phyloP scores from a whole-genome alignment of 176 grass and related monocot species.

The Thinopyrum elongatum region DNA sequence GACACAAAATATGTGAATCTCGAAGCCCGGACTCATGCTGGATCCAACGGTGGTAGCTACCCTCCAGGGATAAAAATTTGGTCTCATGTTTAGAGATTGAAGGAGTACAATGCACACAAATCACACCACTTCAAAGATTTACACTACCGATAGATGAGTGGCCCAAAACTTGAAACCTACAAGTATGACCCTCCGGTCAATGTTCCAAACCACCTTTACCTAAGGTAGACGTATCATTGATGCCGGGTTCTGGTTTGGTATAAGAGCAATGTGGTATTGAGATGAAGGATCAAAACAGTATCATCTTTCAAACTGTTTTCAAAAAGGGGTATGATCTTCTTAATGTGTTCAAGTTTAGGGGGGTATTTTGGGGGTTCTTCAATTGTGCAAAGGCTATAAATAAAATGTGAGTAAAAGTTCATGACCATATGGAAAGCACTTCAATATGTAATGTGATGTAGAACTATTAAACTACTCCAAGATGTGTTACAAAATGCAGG shows the following conservation, averaged over 20 bases:
- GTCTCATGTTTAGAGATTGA: neutral
- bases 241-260: neutral
- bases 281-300: neutral
- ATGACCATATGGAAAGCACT: neutral
- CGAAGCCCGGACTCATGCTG: neutral
- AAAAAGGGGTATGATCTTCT: neutral
- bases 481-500: constrained; percentile 5
- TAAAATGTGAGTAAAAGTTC: neutral
- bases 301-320: neutral
- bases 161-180: neutral
- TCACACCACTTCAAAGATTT: neutral
- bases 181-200: neutral
- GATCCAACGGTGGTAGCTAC: neutral
- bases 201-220: neutral
- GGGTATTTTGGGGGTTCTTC: neutral
- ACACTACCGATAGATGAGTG: neutral
- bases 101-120: neutral
- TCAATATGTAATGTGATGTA: neutral
- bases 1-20: neutral
- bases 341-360: neutral
- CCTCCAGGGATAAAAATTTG: neutral
- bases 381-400: neutral
- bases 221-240: neutral
- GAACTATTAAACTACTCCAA: neutral
- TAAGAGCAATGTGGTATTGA: neutral